phyloP scores from a whole-genome alignment of 1,139 yeast species.

The Geotrichum candidum region DNA sequence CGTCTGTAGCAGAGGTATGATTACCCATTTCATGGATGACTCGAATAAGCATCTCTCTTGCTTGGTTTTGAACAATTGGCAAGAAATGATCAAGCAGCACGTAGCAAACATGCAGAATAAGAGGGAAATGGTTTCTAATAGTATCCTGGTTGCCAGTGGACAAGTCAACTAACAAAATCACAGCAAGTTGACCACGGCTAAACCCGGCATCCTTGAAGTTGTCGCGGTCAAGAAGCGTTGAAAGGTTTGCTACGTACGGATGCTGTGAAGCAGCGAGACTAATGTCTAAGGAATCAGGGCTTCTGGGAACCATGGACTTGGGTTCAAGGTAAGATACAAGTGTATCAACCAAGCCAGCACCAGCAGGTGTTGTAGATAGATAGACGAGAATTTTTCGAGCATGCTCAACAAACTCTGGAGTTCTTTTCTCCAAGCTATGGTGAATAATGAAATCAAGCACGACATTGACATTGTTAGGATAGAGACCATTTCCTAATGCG shows the following conservation, averaged over 20 bases:
- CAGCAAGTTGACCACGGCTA: slow-evolving; percentile 80
- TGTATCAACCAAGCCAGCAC: slow-evolving; percentile 53
- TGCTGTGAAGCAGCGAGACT: slow-evolving; percentile 35
- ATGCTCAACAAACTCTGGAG: slow-evolving; percentile 68
- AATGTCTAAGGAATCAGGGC: slow-evolving; percentile 33
- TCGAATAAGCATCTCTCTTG: slow-evolving; percentile 67
- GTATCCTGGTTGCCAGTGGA: slow-evolving; percentile 44
- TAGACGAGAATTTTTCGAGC: slow-evolving; percentile 78
- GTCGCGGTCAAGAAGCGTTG: slow-evolving; percentile 46
- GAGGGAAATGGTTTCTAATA: slow-evolving; percentile 47
- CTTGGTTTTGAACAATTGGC: slow-evolving; percentile 76
- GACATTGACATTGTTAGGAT: slow-evolving; percentile 60
- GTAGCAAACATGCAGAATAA: slow-evolving; percentile 75
- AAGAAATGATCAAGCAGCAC: slow-evolving; percentile 84
- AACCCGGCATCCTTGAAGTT: slow-evolving; percentile 70
- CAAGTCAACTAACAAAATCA: slow-evolving; percentile 77
- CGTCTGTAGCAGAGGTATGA: slow-evolving; percentile 43
- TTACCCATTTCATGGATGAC: slow-evolving; percentile 54
- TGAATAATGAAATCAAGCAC: slow-evolving; percentile 65
- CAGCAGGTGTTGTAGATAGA: slow-evolving; percentile 57
- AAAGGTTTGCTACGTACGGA: slow-evolving; percentile 73
- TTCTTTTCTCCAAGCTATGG: slow-evolving; percentile 65
- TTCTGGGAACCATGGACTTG: slow-evolving; percentile 77
- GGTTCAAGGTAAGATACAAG: slow-evolving; percentile 71
- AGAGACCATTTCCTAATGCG: slow-evolving; percentile 70